Base-by-base conservation (phyloP, 2,329 filamentous ascomycete species). In the Pyricularia sp. region DNA sequence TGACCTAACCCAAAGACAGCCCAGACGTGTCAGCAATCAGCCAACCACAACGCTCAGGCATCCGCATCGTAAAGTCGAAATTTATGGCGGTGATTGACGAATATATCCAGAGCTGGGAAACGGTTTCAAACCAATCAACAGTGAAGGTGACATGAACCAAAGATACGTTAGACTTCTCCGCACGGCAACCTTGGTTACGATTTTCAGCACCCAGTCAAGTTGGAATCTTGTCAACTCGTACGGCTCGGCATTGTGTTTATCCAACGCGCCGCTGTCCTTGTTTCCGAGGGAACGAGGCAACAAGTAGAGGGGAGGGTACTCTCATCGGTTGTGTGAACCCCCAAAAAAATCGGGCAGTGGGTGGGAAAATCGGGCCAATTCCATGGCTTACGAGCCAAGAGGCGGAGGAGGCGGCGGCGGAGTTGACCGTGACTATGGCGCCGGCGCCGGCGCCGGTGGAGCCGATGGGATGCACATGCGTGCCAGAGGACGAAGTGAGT, bases 331-430 rank as follows among this genome's bases (percentile, higher is more conserved):
- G 33, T 16, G 12, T 40, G 12, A 40, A 40, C 12, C 13, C 30
- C 33, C 33, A 40, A 40, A 13, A 12, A 40, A 49, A 49, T 49
- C 40, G 19, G 40, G 40, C 35, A 26, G n/a, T 55, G 53, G 16
- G 53, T 28, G 53, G 53, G 53, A 63, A 19, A 55, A n/a, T 35
- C 33, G 33, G 49, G 3, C 35, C 31, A 49, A 30, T 44, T 33
- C 64, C 53, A 70, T 70, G 69, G 68, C 69, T 65, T 70, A 70
- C 66, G 68, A 70, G 64, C 61, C 67, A 59, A 67, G 66, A 19
- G 67, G 69, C 19, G 69, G 65, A n/a, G 64, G 64, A 26, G 57
- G 40, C 55, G 64, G 53, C 62, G 63, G 60, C 5, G 68, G 65
- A 9, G 62, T 65, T 57, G 53, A 57, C 24, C 53, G 53, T 59